Base-by-base conservation (phyloP, 2,329 filamentous ascomycete genomes). In the Didymellaceae sp. region DNA sequence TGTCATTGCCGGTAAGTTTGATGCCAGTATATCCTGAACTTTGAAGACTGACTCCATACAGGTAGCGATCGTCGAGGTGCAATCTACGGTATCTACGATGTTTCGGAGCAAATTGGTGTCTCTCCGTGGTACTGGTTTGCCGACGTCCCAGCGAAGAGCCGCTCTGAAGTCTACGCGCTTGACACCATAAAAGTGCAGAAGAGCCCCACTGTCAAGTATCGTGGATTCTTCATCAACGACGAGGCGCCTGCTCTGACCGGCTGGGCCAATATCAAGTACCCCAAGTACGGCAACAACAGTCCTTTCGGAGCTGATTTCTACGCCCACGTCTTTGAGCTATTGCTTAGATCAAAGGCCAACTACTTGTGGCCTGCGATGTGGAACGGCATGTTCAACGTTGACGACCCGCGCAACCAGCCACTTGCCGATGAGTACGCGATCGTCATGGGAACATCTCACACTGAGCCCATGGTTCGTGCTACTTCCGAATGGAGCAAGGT, bases 281-380 rank as follows among this genome's bases (percentile, higher is more conserved):
- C 75, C 2, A 55, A 65, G n/a, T 75, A 73, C 24, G 65, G 75
- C 14, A 79, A 76, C 33, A 72, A 75, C n/a, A 68, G 71, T 37
- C 71, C 75, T 0, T 73, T 70, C 34, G 83, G 82, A 48, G 76
- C 81, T n/a, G 79, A 82, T 4, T 89, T 90, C 68, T 89, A 91
- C 70, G 75, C 80, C 4, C 80, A 82, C 16, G 82, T 91, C 16
- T 90, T 89, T 55, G 88, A 91, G 73, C 76, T 91, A 1, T 74
- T 90, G 1, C 80, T 91, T 5, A 80, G 88, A 6, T 77, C 88
- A 21, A 80, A 84, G 28, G 87, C 87, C 13, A 91, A 91, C 69
- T 90, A 90, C 62, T 75, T 91, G 40, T 91, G 88, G 88, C 88
- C 88, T 0, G 82, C 86, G 1, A 78, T 84, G 66, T 91, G 87